Conservation (phyloP, 495 filamentous ascomycete genomes). For the Jackrogersella minutella region DNA sequence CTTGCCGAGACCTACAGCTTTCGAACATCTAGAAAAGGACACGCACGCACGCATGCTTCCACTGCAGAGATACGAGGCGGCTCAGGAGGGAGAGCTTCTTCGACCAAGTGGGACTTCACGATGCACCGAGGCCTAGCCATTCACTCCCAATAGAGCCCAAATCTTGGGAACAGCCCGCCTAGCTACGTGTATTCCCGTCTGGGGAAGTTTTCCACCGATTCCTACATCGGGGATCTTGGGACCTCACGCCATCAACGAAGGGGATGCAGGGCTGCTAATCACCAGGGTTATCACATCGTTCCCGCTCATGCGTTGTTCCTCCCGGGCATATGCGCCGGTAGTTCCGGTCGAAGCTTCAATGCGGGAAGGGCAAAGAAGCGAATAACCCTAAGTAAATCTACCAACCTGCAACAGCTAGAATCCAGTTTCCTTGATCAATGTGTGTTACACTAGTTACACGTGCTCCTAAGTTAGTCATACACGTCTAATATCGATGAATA, state of each 20-base stretch:
- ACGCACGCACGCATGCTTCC: conserved; percentile 41
- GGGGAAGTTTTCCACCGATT: conserved; percentile 40
- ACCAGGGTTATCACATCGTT: conserved; percentile 40
- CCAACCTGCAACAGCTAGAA: conserved; percentile 7
- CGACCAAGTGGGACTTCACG: conserved; percentile 31
- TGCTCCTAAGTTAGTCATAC: conserved; percentile 14
- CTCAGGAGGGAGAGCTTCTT: conserved; percentile 36
- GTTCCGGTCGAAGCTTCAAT: conserved; percentile 40
- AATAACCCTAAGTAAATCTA: conserved; percentile 27
- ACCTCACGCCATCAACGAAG: conserved; percentile 37
- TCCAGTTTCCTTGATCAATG: neutral
- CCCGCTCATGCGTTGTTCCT: conserved; percentile 42
- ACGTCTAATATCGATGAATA: conserved; percentile 26
- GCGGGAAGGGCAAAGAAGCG: conserved; percentile 12
- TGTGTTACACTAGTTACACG: conserved; percentile 9
- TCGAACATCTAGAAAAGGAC: conserved; percentile 39
- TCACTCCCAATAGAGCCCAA: conserved; percentile 41
- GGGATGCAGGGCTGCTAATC: conserved; percentile 38
- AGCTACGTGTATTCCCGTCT: conserved; percentile 43
- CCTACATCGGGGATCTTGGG: conserved; percentile 40
- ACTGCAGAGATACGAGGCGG: conserved; percentile 43
- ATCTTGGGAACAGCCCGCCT: conserved; percentile 40
- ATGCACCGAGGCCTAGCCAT: conserved; percentile 32
- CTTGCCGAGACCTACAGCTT: conserved; percentile 32
- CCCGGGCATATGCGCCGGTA: conserved; percentile 41